A percentile compares a stretch with the other conserved stretches of the same genome.
Conservation (phyloP, 2,329 filamentous ascomycete species). For the Aspergillus novofumigatus region DNA sequence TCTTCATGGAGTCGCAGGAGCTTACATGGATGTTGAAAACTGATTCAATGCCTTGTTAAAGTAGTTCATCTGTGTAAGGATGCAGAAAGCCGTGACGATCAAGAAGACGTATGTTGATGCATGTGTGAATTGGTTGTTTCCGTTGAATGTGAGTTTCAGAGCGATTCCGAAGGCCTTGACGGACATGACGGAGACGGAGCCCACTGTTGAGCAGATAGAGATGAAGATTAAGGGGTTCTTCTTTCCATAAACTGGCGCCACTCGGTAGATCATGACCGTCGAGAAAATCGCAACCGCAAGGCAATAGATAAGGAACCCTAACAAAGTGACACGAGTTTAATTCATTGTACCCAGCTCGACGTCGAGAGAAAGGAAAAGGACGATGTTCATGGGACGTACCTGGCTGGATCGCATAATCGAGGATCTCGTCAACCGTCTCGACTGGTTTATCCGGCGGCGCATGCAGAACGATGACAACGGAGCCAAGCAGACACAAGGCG, state of each 20-base stretch:
- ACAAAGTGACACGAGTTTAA: conserved; percentile 2
- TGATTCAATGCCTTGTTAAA: conserved; percentile 98
- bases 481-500: conserved; percentile 91
- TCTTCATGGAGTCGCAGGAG: conserved; percentile 12
- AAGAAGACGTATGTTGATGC: conserved; percentile 97
- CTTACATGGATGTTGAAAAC: conserved; percentile 95
- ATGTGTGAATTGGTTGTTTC: conserved; percentile 91
- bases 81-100: conserved; percentile 88
- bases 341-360: background rate
- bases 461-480: conserved; percentile 95
- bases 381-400: conserved; percentile 52
- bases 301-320: conserved; percentile 88
- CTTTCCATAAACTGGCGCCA: conserved; percentile 85
- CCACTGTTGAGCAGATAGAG: conserved; percentile 95
- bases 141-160: conserved; percentile 86
- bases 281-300: conserved; percentile 76
- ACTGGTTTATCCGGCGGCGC: conserved; percentile 92
- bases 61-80: conserved; percentile 99
- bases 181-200: conserved; percentile 97
- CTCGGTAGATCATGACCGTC: conserved; percentile 90
- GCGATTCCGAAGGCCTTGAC: conserved; percentile 98
- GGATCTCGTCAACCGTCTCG: conserved; percentile 83
- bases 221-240: conserved; percentile 95
- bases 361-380: background rate
- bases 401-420: conserved; percentile 84